Evolutionary conservation across 495 filamentous ascomycete genomes (phyloP), one percentile per base, ranked within the genome.

Genomic region (Chaetomium fimeti): DNA sequence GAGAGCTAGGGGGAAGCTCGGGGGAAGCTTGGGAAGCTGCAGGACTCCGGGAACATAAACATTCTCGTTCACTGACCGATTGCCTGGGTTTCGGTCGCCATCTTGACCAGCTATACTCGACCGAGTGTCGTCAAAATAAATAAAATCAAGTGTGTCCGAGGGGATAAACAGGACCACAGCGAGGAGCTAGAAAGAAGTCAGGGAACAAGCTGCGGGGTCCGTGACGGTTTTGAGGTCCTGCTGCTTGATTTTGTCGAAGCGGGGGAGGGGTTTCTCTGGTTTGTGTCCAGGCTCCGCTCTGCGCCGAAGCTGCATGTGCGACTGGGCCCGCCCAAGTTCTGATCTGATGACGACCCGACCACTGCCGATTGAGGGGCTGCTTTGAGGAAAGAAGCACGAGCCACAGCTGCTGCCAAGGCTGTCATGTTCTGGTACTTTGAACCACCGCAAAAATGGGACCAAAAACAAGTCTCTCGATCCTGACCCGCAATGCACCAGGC

Each of bases 1-100:
- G 0, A 32, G 57, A 61, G 63, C 47, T 48, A 18, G 61, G 43
- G 61, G 43, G 32, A 56, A 25, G 49, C 32, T 49, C 32, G 12
- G 18, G 45, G 45, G n/a, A 4, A 36, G 53, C 28, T 55, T 20
- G 20, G 36, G 11, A 18, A 43, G 15, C 40, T 40, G n/a, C 29
- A 18, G 29, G 18, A 15, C 24, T 27, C 25, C 9, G n/a, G 24
- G 12, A 61, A 53, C 59, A 61, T n/a, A 48, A 48, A 24, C 47
- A 52, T 13, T 24, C 32, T n/a, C n/a, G 56, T 9, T 27, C 16
- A 77, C 79, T 69, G 69, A 81, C 79, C 79, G 29, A 76, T 71
- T 62, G 76, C 75, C 70, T 80, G 71, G 40, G 66, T 53, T 57
- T 75, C 73, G 69, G 72, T 66, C 61, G 75, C 73, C 75, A 77